These are phyloP conservation scores for Fomes fomentarius DNA, from an alignment of 1,284 basidiomycete genomes.

Conservation along the genomic window DNA sequence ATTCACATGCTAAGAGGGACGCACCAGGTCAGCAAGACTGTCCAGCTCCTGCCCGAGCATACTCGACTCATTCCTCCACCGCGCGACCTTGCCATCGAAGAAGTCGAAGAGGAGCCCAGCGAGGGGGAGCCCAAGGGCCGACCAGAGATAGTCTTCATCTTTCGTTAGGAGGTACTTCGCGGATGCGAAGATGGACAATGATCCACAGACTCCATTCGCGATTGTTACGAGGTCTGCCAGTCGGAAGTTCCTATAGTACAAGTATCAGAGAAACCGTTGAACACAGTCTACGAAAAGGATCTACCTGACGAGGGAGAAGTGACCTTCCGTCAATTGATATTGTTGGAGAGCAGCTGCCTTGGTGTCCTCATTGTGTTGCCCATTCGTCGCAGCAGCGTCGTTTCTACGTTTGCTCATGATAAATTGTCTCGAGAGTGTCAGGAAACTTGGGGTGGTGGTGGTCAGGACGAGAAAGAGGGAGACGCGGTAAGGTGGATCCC, in stretches of 20 bases:
- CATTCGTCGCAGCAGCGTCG: slow-evolving; percentile 20
- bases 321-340: slow-evolving; percentile 87
- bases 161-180: slow-evolving; percentile 86
- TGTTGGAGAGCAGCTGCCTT: slow-evolving; percentile 71
- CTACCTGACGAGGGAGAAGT: slow-evolving; percentile 94
- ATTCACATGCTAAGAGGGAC: slow-evolving; percentile 32
- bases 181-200: slow-evolving; percentile 93
- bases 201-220: slow-evolving; percentile 99
- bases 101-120: slow-evolving; percentile 99
- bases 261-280: background rate
- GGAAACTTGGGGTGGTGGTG: background rate
- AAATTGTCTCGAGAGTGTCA: slow-evolving; percentile 8
- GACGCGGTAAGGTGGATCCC: slow-evolving; percentile 15
- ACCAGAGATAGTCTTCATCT: slow-evolving; percentile 83
- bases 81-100: slow-evolving; percentile 95
- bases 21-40: slow-evolving; percentile 91
- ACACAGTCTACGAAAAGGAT: slow-evolving; percentile 22
- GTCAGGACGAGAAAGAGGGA: background rate
- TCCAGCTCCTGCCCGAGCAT: slow-evolving; percentile 99
- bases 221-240: slow-evolving; percentile 99
- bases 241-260: slow-evolving; percentile 84
- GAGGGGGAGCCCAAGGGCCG: slow-evolving; percentile 86
- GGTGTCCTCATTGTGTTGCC: slow-evolving; percentile 31
- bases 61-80: slow-evolving; percentile 94
- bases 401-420: slow-evolving; percentile 39